Evolutionary conservation across 2,329 filamentous ascomycete genomes (phyloP).

Genomic region (Arthrobotrys entomopaga): DNA sequence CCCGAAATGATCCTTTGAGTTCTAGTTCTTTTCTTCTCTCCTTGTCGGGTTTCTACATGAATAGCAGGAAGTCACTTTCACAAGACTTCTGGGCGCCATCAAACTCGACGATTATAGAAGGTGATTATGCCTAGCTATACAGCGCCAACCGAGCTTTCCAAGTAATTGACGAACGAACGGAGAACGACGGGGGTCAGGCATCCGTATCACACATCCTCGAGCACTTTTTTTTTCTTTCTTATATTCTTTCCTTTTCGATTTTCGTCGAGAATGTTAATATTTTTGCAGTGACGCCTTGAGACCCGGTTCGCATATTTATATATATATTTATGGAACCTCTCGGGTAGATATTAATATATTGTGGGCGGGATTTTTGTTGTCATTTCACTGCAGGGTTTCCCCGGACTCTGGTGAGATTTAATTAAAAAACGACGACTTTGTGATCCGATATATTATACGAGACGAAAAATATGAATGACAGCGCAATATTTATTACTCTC

Average conservation of each 20-base stretch:
- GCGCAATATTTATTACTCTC: background rate
- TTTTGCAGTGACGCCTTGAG: slow-evolving; percentile 22
- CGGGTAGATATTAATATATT: too few species aligned
- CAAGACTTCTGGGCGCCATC: slow-evolving; percentile 53
- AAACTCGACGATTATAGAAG: slow-evolving; percentile 44
- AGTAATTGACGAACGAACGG: slow-evolving; percentile 47
- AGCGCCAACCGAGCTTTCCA: slow-evolving; percentile 47
- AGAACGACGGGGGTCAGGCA: slow-evolving; percentile 54
- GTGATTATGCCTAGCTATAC: slow-evolving; percentile 27
- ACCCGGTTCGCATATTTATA: slow-evolving; percentile 12
- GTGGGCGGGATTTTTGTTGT: too few species aligned
- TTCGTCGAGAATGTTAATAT: slow-evolving; percentile 36
- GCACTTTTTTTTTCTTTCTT: slow-evolving; percentile 14
- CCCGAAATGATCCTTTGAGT: slow-evolving; percentile 10
- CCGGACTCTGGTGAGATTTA: slow-evolving; percentile 26
- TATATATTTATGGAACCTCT: too few species aligned
- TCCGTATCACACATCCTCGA: slow-evolving; percentile 16
- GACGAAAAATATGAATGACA: slow-evolving; percentile 12
- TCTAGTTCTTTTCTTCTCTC: slow-evolving; percentile 20
- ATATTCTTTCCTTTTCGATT: slow-evolving; percentile 27
- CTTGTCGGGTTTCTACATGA: slow-evolving; percentile 22
- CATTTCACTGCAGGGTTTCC: slow-evolving; percentile 48
- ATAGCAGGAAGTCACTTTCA: slow-evolving; percentile 47
- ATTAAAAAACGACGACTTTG: slow-evolving; percentile 12
- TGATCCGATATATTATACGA: slow-evolving; percentile 53